Evolutionary conservation across 1,139 yeast genomes (phyloP), one percentile per base, ranked within the genome.

Genomic region (Saccharomyces hybrid): DNA sequence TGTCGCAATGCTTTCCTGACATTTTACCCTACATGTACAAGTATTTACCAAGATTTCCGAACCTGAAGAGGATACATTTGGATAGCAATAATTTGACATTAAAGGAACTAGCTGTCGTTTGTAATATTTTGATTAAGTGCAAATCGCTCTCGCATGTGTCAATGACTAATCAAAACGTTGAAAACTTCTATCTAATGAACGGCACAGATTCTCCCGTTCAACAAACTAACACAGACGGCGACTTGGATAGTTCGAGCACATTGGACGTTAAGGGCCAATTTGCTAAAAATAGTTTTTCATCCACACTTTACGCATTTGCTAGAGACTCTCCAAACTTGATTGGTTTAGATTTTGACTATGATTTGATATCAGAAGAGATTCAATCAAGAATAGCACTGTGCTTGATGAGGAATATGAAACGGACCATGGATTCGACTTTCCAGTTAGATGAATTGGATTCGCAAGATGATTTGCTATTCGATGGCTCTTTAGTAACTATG

Each of bases 401-500:
- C 64, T 76, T 90, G 64, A 83, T 89, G 85, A 80, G 86, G 64
- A 89, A 89, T 65, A 84, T 89, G 85, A 91, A 87, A 64, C 73
- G 70, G 51, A 73, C 76, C 16, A 71, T 83, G 65, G 76, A 76
- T 55, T 73, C 76, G 28, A 78, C 76, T 47, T 58, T 64, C 59
- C 69, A 62, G 51, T 59, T 64, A 26, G 66, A 64, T 28, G 65
- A 66, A 20, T 56, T 61, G 46, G 54, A 62, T n/a, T 57, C 69
- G 1, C 71, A 72, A 51, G 80, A 78, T 65, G 80, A 78, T 55
- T 66, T 78, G 46, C 68, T 77, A 46, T 77, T 77, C 62, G 82
- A 77, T 64, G 82, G 81, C 13, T 72, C 80, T 0, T 64, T 79
- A 55, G 68, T 83, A 53, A 82, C 85, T 65, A 82, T 82, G 64